Conservation (phyloP, 352 stramenopile genomes). For the Globisporangium middletonii region DNA sequence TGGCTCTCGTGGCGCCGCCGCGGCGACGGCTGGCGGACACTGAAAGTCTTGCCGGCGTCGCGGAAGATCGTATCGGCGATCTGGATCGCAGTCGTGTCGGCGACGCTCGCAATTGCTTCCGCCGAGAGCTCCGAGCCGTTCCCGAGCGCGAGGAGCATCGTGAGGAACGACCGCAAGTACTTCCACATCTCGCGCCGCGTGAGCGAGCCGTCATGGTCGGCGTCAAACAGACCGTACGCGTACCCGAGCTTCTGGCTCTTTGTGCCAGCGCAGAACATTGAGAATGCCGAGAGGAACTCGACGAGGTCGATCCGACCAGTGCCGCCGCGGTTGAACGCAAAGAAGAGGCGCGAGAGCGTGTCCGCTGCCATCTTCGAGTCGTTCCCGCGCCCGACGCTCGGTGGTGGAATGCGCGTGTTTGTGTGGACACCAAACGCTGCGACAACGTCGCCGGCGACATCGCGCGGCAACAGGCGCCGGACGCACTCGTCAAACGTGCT, state of each 20-base stretch:
- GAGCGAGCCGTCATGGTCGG: slow-evolving; percentile 86
- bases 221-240: slow-evolving; percentile 88
- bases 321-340: slow-evolving; percentile 80
- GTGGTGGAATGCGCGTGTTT: slow-evolving; percentile 49
- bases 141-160: slow-evolving; percentile 91
- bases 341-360: slow-evolving; percentile 71
- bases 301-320: slow-evolving; percentile 81
- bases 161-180: slow-evolving; percentile 93
- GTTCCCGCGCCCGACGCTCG: slow-evolving; percentile 57
- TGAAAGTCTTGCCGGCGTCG: slow-evolving; percentile 78
- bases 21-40: slow-evolving; percentile 26
- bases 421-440: slow-evolving; percentile 56
- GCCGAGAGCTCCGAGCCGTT: slow-evolving; percentile 82
- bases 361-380: slow-evolving; percentile 76
- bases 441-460: slow-evolving; percentile 46
- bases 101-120: slow-evolving; percentile 75
- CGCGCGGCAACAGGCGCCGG: slow-evolving; percentile 42
- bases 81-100: slow-evolving; percentile 72
- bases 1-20: slow-evolving; percentile 24
- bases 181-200: slow-evolving; percentile 89
- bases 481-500: slow-evolving; percentile 75
- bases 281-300: slow-evolving; percentile 93
- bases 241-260: slow-evolving; percentile 95
- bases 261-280: slow-evolving; percentile 91
- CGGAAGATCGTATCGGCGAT: slow-evolving; percentile 83